Conservation (phyloP, 169 alveolate species). For the Cyclospora cayetanensis region DNA sequence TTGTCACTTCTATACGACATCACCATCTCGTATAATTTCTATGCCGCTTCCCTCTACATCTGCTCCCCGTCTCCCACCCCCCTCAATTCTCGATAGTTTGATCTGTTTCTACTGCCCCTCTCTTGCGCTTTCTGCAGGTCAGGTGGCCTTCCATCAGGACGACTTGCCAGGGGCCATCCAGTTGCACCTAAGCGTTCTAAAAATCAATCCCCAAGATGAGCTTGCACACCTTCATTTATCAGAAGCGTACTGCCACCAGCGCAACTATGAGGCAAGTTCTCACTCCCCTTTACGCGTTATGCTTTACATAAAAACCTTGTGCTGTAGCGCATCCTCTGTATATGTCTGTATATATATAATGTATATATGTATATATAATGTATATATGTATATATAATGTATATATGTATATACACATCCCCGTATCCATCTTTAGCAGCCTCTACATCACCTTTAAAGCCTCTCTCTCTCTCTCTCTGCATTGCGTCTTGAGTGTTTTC, state of each 20-base stretch:
- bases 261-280: not conserved
- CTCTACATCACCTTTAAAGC: not conserved
- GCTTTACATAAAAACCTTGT: no score
- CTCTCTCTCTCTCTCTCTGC: not conserved
- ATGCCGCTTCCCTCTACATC: no score
- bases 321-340: no score
- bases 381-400: no score
- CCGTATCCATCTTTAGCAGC: no score
- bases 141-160: conserved; percentile 49
- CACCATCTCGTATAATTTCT: no score
- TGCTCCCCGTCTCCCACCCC: no score
- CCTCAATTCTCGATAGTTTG: no score
- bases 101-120: not conserved
- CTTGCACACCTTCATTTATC: conserved; percentile 43
- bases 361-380: no score
- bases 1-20: no score
- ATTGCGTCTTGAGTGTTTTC: not conserved
- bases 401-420: no score
- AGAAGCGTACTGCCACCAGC: conserved; percentile 1
- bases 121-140: not conserved
- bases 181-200: conserved; percentile 2
- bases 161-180: not conserved
- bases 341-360: no score
- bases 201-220: conserved; percentile 54
- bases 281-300: not conserved